phyloP scores from a whole-genome alignment of 73 alveolate genomes.

The Paramecium primaurelia region DNA sequence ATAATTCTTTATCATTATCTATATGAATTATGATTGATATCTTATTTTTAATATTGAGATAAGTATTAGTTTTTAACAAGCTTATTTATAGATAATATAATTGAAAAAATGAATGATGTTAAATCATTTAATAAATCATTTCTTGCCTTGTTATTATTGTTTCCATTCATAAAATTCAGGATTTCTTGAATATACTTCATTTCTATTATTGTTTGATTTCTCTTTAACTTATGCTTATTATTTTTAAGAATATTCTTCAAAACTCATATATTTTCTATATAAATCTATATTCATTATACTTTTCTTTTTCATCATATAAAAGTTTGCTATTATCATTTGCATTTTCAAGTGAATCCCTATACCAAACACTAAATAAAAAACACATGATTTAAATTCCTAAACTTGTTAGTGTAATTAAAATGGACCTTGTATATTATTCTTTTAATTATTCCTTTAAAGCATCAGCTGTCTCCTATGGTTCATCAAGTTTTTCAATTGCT shows the following conservation, averaged over 20 bases:
- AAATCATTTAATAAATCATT: neutral
- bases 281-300: neutral
- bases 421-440: neutral
- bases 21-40: neutral
- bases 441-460: neutral
- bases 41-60: neutral
- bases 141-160: neutral
- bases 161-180: constrained; percentile 18
- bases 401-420: neutral
- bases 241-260: constrained; percentile 18
- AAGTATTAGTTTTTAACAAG: neutral
- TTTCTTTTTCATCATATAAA: constrained; percentile 39
- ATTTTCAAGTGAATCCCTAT: constrained; percentile 13
- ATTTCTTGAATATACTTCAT: constrained; percentile 37
- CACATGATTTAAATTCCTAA: neutral
- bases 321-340: constrained; percentile 4
- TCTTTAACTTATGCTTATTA: neutral
- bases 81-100: neutral
- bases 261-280: constrained; percentile 33
- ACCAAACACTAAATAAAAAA: constrained; percentile 27
- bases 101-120: neutral
- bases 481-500: neutral
- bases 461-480: neutral
- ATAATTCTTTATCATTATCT: no score
- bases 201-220: neutral